A percentile compares a stretch with the other conserved stretches of the same genome.
Conservation (phyloP, 164 flowering plant genomes). For the Vitis rupestris region DNA sequence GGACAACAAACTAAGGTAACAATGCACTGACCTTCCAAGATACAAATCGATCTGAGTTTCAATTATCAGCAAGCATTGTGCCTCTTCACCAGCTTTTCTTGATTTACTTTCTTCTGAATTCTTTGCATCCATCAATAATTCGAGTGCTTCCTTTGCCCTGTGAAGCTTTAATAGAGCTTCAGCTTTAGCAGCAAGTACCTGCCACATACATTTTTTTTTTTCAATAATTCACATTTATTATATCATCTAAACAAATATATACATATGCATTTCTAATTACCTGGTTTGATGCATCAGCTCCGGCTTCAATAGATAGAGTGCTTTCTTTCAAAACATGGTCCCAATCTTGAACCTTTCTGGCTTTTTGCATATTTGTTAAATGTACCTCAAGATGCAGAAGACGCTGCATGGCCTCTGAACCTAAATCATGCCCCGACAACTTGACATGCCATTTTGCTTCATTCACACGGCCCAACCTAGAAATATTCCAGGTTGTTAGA, state of each 20-base stretch:
- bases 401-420: slow-evolving; percentile 9
- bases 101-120: slow-evolving; percentile 3
- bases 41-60: slow-evolving; percentile 1
- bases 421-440: slow-evolving; percentile 10
- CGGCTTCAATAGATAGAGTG: background rate
- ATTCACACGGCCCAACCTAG: slow-evolving; percentile 25
- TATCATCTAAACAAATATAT: background rate
- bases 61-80: background rate
- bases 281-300: slow-evolving; percentile 2
- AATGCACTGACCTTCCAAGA: background rate
- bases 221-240: background rate
- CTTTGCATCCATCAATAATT: background rate
- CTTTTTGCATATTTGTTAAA: slow-evolving; percentile 16
- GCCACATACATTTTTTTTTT: background rate
- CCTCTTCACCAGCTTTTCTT: background rate
- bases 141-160: background rate
- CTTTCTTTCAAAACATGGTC: background rate
- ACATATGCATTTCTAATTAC: background rate
- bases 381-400: slow-evolving; percentile 12
- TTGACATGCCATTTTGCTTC: slow-evolving; percentile 24
- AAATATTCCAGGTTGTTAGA: background rate
- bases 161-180: background rate
- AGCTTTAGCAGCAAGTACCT: background rate
- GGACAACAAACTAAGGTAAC: no score
- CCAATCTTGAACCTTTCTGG: slow-evolving; percentile 1